Percentiles rank a stretch among this genome's conserved stretches.
Evolutionary conservation across 805 yeast species (phyloP).

Genomic region (Starmera dryadoides): DNA sequence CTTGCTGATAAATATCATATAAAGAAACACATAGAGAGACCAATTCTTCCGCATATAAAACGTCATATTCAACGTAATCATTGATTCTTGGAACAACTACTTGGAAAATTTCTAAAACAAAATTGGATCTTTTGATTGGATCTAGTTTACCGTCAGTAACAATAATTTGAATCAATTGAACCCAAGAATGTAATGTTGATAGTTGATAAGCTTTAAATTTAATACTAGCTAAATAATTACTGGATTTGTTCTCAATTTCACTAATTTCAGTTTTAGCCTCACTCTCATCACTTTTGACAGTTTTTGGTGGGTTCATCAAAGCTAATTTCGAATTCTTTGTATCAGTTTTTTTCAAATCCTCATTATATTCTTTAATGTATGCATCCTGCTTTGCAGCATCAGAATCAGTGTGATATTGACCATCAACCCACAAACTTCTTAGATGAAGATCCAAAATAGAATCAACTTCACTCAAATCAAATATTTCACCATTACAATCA

Average conservation of each 20-base stretch:
- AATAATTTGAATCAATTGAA: constrained; percentile 65
- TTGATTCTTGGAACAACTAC: constrained; percentile 68
- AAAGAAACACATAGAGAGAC: constrained; percentile 69
- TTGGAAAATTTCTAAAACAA: constrained; percentile 73
- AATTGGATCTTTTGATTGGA: constrained; percentile 40
- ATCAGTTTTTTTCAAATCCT: constrained; percentile 11
- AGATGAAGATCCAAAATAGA: constrained; percentile 23
- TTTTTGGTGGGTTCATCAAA: constrained; percentile 8
- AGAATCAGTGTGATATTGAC: constrained; percentile 12
- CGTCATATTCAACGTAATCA: constrained; percentile 62
- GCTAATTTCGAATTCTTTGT: constrained; percentile 4
- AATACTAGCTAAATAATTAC: constrained; percentile 37
- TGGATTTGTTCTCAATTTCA: constrained; percentile 27
- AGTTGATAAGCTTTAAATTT: constrained; percentile 48
- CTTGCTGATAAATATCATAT: constrained; percentile 54
- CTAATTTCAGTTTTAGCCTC: constrained; percentile 16
- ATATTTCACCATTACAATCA: constrained; percentile 24
- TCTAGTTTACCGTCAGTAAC: constrained; percentile 54
- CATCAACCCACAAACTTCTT: constrained; percentile 13
- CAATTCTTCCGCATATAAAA: constrained; percentile 64
- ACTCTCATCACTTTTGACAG: constrained; percentile 15
- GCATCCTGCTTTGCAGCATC: constrained; percentile 13
- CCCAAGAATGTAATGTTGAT: constrained; percentile 74
- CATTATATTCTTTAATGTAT: constrained; percentile 8
- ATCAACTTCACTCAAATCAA: constrained; percentile 36